These are phyloP conservation scores for Geranium brycei DNA, from an alignment of 345 rosid species.

Conservation along the genomic window DNA sequence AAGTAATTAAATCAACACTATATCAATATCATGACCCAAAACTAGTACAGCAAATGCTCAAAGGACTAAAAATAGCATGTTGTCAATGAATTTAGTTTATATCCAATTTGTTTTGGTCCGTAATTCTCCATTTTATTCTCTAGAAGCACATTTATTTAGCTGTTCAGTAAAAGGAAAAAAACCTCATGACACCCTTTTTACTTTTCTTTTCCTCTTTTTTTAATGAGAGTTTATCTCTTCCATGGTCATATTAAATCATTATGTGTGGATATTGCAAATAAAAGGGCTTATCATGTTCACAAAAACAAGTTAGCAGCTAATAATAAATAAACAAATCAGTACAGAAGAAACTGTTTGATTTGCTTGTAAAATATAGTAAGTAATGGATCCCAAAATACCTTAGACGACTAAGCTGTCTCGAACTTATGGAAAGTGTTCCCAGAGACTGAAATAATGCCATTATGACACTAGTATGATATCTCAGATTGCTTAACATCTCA, in stretches of 20 bases:
- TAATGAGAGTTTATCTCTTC: no score
- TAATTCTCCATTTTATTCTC: neutral
- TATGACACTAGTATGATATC: constrained; percentile 97
- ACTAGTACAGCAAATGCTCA: neutral
- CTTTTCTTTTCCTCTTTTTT: neutral
- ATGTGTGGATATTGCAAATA: neutral
- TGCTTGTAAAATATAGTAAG: neutral
- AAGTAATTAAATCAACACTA: constrained; percentile 1
- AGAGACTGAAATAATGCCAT: constrained; percentile 77
- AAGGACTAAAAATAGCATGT: neutral
- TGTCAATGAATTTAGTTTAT: no score
- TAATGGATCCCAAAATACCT: constrained; percentile 38
- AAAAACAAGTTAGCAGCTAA: neutral
- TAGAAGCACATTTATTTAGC: neutral
- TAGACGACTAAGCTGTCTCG: constrained; percentile 83
- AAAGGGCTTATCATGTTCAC: neutral
- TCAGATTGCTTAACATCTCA: constrained; percentile 91
- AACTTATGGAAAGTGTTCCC: constrained; percentile 89
- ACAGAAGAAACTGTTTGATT: neutral
- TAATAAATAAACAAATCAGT: neutral
- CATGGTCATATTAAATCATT: neutral
- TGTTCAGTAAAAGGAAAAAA: neutral
- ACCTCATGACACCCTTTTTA: no score
- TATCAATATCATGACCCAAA: neutral
- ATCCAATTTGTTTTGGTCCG: neutral